These are phyloP conservation scores for Xylaria polymorpha DNA, from an alignment of 2,329 filamentous ascomycete species.

Conservation along the genomic window DNA sequence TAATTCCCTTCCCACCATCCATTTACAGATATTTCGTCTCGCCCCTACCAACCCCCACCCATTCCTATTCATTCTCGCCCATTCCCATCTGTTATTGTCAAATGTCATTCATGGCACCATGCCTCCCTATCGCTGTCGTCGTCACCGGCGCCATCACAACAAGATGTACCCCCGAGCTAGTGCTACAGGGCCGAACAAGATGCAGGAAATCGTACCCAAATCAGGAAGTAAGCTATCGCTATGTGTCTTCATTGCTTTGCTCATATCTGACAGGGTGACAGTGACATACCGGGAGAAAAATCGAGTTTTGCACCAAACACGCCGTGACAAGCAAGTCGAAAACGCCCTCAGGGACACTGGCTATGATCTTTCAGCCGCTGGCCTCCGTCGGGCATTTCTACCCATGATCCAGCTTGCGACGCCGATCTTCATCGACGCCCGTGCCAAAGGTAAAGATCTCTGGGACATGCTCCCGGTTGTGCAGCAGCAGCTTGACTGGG, in stretches of 20 bases:
- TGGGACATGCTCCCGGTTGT: conserved; percentile 27
- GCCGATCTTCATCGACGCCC: conserved; percentile 14
- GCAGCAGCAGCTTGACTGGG: conserved; percentile 22
- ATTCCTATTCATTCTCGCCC: background rate
- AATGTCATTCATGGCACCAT: too few species aligned
- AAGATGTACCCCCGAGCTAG: background rate
- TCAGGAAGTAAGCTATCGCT: conserved; percentile 7
- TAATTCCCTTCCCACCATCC: background rate
- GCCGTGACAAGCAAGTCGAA: conserved; percentile 9
- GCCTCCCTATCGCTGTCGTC: background rate
- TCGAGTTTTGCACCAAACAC: background rate
- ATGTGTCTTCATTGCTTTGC: background rate
- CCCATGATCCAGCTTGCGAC: conserved; percentile 26
- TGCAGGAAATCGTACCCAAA: background rate
- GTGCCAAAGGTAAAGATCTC: conserved; percentile 9
- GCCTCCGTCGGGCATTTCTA: conserved; percentile 1
- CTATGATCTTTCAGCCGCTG: background rate
- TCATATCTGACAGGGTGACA: background rate
- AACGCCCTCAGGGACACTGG: conserved; percentile 4
- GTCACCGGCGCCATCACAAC: background rate
- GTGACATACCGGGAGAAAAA: conserved; percentile 7
- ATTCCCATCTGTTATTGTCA: too few species aligned
- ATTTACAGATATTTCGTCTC: background rate
- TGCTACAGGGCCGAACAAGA: background rate
- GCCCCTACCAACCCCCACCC: background rate